Evolutionary conservation across 345 rosid genomes (phyloP), one percentile per base, ranked within the genome.

Genomic region (Hirschfeldia incana): DNA sequence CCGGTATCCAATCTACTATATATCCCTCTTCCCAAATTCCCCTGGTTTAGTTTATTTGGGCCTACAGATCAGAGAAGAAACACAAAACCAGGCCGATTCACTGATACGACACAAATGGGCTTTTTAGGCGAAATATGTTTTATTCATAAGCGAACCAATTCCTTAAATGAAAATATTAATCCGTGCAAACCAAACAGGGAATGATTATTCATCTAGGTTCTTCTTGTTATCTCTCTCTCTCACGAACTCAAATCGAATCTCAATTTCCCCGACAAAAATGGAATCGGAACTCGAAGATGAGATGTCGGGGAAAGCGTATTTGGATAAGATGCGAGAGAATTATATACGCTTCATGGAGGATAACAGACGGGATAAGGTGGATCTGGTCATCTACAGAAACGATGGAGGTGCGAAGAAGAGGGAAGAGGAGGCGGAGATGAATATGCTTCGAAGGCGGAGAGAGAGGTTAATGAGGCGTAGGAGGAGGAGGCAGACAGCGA

Each of bases 401-500:
- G 59, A 53, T 16, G 59, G 59, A 53, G 59, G 27, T 26, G 8
- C 36, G 17, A 28, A 12, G 65, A 61, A 12, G 65, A n/a, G n/a
- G 65, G 36, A 61, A 36, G 65, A 61, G 36, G 27, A 53, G 59
- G 27, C 26, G 8, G 27, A 16, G 21, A 53, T 53, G 65, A 61
- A 33, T 32, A 70, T 70, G 46, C 49, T 32, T 55, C 3, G 46
- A 53, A 70, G 64, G 64, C 74, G 74, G 17, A 70, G 64, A 70
- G 64, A 70, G 64, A 70, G 74, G 73, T 69, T 51, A 30, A 32
- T 32, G 62, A 69, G 73, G 62, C 39, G 29, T 46, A 46, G 42
- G 30, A 9, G 6, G 73, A 69, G 15, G 39, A 10, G 21, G 46
- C 46, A 39, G 73, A 46, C 44, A 15, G 46, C 46, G 46, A 39